Base-by-base conservation (phyloP, 176 grass and related monocot genomes). In the Panicum miliaceum region DNA sequence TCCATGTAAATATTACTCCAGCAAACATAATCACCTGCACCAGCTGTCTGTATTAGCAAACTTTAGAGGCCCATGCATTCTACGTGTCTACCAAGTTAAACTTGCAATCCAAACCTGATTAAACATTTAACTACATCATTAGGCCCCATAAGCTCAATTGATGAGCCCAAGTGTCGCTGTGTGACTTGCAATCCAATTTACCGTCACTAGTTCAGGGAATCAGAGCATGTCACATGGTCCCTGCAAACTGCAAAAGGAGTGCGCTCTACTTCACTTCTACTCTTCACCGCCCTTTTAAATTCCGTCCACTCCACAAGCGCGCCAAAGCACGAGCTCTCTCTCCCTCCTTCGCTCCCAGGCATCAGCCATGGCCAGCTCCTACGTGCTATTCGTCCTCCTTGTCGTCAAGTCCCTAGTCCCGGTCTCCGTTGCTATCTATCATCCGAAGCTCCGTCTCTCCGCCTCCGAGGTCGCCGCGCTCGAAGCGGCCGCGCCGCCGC, bases 401-500 rank as follows among this genome's bases (percentile, higher is more conserved):
- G 2, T 88, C 29, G 4, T 84, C 16, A 13, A 32, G 9, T 38
- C 57, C 40, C 22, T 82, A 0, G 42, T 18, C 10, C 57, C 52
- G 8, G 11, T 51, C 34, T 64, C 79, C 64, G 43, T 45, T 25
- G 85, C 85, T 42, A 53, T 67, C 4, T 75, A 25, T 19, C 86
- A 50, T 56, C 79, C 67, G 54, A 92, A 85, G 66, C 74, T 90
- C 79, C 84, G 87, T 47, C 90, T 92, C 27, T 88, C 87, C 5
- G 75, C 88, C 13, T 57, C 88, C 4, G 81, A 84, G 7, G 26
- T 75, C 25, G 81, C 86, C 13, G 42, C 64, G 3, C 42, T 81
- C 34, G 84, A 79, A 41, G 70, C 11, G 13, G 62, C 1, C 13
- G 77, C 66, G 32, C 68, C 41, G 2, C 69, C 25, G 20, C 75